Evolutionary conservation across 208 protist genomes (phyloP), one percentile per base, ranked within the genome.

Genomic region (Acanthamoeba sp.): DNA sequence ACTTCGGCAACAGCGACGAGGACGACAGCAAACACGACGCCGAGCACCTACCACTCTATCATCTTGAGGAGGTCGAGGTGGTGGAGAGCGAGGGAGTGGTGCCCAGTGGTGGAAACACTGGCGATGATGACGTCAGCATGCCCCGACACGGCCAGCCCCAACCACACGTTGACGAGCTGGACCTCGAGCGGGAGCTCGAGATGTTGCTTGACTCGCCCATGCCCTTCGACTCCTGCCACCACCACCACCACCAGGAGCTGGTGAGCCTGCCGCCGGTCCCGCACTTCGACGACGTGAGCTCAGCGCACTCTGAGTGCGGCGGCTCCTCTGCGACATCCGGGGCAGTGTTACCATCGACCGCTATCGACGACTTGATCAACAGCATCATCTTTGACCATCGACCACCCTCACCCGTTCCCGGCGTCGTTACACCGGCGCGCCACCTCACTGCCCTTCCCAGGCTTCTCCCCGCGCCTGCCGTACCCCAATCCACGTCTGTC

Each of bases 171-270:
- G 66, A 76, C 12, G 66, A 76, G 66, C 36, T 76, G 10, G 66
- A 76, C 66, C 29, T 76, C n/a, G 66, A 76, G 66, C 66, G 66
- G 10, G 66, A 76, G 66, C 66, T 76, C 32, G 66, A 76, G 36
- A 20, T 76, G 9, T 20, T 76, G 66, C 66, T 76, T 20, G n/a
- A 76, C n/a, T 76, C 66, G 10, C 66, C 66, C 66, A 76, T 76
- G 66, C 66, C 38, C 66, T 40, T 71, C 62, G 29, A 5, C 62
- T 34, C 62, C 14, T 62, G 55, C 55, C 55, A 36, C 62, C 20
- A 9, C 62, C 62, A 9, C 9, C 62, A 69, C 14, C 14, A 36
- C 62, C 36, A 38, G 7, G 32, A 12, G n/a, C n/a, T 76, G 32
- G 12, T 38, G n/a, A 76, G 45, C 45, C 45, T 76, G 55, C 55